Evolutionary conservation across 2,329 filamentous ascomycete species (phyloP).

Genomic region (Camillea tinctor): DNA sequence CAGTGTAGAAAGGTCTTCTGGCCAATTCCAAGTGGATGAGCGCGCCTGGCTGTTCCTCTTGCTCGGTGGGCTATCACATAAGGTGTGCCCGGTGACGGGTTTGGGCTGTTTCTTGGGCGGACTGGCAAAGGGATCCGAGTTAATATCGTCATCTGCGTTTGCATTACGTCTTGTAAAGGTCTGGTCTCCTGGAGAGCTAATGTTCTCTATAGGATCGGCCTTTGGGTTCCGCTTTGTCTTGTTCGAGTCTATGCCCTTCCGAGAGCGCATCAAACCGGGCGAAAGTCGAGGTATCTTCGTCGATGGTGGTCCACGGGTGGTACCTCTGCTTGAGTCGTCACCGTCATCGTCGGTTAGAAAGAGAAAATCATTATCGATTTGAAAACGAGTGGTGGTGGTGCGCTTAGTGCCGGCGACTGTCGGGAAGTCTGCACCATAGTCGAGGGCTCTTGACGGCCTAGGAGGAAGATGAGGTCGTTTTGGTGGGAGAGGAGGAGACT

Average conservation of each 20-base stretch:
- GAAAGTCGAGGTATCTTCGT: conserved; percentile 23
- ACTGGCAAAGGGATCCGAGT: conserved; percentile 25
- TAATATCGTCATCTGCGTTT: conserved; percentile 8
- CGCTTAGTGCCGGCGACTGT: conserved; percentile 15
- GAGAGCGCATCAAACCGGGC: conserved; percentile 2
- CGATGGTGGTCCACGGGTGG: conserved; percentile 32
- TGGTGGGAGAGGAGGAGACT: conserved; percentile 2
- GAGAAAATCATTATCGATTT: conserved; percentile 28
- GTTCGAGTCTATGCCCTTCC: conserved; percentile 5
- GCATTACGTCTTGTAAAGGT: neutral
- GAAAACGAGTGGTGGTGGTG: conserved; percentile 6
- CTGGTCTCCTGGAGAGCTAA: conserved; percentile 24
- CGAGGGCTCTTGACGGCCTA: conserved; percentile 10
- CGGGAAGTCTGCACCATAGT: conserved; percentile 7
- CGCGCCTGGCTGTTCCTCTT: neutral
- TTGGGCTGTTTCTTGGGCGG: conserved; percentile 12
- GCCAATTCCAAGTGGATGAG: neutral
- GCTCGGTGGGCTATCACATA: conserved; percentile 25
- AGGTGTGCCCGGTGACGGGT: neutral
- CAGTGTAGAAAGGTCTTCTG: conserved; percentile 2
- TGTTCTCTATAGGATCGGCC: conserved; percentile 30
- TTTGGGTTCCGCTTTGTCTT: conserved; percentile 22
- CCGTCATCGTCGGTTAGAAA: conserved; percentile 44
- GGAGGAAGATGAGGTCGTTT: conserved; percentile 3
- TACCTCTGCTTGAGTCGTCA: conserved; percentile 40